Evolutionary conservation across 768 basidiomycete species (phyloP).

Genomic region (Termitomyces titanicus): DNA sequence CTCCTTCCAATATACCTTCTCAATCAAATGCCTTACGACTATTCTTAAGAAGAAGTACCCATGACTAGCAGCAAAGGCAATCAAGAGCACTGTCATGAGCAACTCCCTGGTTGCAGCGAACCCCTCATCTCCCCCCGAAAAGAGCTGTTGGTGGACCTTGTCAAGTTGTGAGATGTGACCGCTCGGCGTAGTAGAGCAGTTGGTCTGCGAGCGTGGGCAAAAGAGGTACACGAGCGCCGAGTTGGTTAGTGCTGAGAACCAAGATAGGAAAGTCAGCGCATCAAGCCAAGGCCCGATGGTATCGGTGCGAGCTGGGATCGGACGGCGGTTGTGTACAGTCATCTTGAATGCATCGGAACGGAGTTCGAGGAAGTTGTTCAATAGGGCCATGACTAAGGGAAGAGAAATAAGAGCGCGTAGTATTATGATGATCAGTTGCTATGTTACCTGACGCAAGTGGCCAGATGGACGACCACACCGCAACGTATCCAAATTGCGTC

Average conservation of each 20-base stretch:
- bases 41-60: slow-evolving; percentile 70
- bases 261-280: slow-evolving; percentile 80
- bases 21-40: slow-evolving; percentile 63
- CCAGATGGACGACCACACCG: slow-evolving; percentile 93
- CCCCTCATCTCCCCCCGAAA: slow-evolving; percentile 13
- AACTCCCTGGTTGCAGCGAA: slow-evolving; percentile 43
- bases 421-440: neutral
- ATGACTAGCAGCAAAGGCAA: slow-evolving; percentile 85
- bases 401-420: neutral
- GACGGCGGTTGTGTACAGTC: slow-evolving; percentile 76
- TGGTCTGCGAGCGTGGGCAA: slow-evolving; percentile 27
- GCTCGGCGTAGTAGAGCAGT: slow-evolving; percentile 14
- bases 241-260: slow-evolving; percentile 87
- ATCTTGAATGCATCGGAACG: slow-evolving; percentile 97
- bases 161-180: slow-evolving; percentile 17
- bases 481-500: slow-evolving; percentile 90
- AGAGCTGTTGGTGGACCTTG: slow-evolving; percentile 26
- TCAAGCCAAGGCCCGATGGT: slow-evolving; percentile 96
- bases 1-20: slow-evolving; percentile 74
- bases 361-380: slow-evolving; percentile 92
- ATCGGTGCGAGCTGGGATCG: slow-evolving; percentile 84
- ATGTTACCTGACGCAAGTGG: slow-evolving; percentile 72
- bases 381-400: slow-evolving; percentile 63
- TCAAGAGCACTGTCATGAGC: slow-evolving; percentile 59
- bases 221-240: slow-evolving; percentile 91